Evolutionary conservation across 2,329 filamentous ascomycete genomes (phyloP).

Genomic region (Aspergillus phoenicis): DNA sequence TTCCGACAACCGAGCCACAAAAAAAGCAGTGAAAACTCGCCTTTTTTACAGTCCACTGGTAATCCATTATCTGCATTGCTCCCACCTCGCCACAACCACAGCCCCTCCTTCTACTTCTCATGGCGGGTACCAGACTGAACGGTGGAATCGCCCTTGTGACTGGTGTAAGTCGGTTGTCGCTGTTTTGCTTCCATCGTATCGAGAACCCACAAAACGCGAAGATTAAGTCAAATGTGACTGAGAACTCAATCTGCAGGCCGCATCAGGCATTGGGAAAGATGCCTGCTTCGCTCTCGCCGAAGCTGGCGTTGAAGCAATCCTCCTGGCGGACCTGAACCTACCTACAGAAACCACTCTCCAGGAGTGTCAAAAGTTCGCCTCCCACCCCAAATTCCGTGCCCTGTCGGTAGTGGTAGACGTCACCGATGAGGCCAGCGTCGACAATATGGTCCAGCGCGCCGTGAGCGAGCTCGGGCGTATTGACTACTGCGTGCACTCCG

Average conservation of each 20-base stretch:
- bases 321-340: neutral
- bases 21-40: too few species aligned
- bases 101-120: neutral
- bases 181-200: neutral
- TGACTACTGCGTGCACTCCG: conserved; percentile 59
- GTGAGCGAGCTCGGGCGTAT: conserved; percentile 44
- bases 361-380: neutral
- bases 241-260: neutral
- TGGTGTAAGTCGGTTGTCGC: neutral
- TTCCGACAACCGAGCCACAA: too few species aligned
- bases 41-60: too few species aligned
- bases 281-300: neutral
- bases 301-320: neutral
- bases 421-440: neutral
- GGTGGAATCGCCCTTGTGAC: conserved; percentile 9
- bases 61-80: too few species aligned
- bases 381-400: neutral
- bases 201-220: too few species aligned
- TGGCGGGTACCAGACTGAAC: neutral
- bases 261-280: conserved; percentile 9
- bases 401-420: neutral
- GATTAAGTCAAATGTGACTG: too few species aligned
- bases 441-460: conserved; percentile 9
- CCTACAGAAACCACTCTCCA: neutral
- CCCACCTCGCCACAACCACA: too few species aligned